Percentiles rank a stretch among this genome's conserved stretches.
Evolutionary conservation across 2,329 filamentous ascomycete genomes (phyloP).

Genomic region (Drechslerella coelobrocha): DNA sequence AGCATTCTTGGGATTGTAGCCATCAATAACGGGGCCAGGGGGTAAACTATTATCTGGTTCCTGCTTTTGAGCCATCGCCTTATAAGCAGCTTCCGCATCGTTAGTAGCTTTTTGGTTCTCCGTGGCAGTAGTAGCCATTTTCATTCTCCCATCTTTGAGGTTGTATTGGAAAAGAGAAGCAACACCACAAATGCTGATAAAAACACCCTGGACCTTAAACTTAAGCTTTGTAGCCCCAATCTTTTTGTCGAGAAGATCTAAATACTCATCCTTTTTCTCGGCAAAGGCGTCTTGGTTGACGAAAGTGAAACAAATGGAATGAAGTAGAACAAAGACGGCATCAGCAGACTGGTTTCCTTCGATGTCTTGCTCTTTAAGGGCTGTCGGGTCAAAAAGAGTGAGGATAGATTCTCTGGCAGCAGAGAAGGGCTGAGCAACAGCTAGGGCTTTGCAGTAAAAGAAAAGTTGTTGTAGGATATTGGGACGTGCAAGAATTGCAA

Average conservation of each 20-base stretch:
- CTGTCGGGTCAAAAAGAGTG: slow-evolving; percentile 70
- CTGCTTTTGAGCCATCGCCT: slow-evolving; percentile 2
- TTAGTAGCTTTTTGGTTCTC: slow-evolving; percentile 42
- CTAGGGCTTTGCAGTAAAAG: slow-evolving; percentile 74
- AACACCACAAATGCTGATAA: slow-evolving; percentile 54
- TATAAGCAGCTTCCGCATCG: slow-evolving; percentile 31
- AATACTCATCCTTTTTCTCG: slow-evolving; percentile 62
- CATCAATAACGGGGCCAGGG: slow-evolving; percentile 34
- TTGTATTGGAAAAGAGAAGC: slow-evolving; percentile 53
- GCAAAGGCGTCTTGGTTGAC: slow-evolving; percentile 62
- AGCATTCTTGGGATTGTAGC: slow-evolving; percentile 31
- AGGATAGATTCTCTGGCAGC: slow-evolving; percentile 74
- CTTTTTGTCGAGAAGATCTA: slow-evolving; percentile 65
- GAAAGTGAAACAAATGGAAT: slow-evolving; percentile 70
- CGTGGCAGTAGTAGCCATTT: slow-evolving; percentile 26
- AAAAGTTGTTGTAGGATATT: slow-evolving; percentile 74
- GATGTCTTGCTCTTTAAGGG: slow-evolving; percentile 58
- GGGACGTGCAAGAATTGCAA: slow-evolving; percentile 77
- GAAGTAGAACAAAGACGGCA: slow-evolving; percentile 68
- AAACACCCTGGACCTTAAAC: slow-evolving; percentile 53
- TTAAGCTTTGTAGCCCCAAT: slow-evolving; percentile 62
- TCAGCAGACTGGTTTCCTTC: slow-evolving; percentile 63
- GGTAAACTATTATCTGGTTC: slow-evolving; percentile 28
- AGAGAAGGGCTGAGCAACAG: slow-evolving; percentile 70
- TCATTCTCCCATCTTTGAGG: slow-evolving; percentile 43